These are phyloP conservation scores for Pleurotus eryngii DNA, from an alignment of 768 basidiomycete genomes.

Conservation along the genomic window DNA sequence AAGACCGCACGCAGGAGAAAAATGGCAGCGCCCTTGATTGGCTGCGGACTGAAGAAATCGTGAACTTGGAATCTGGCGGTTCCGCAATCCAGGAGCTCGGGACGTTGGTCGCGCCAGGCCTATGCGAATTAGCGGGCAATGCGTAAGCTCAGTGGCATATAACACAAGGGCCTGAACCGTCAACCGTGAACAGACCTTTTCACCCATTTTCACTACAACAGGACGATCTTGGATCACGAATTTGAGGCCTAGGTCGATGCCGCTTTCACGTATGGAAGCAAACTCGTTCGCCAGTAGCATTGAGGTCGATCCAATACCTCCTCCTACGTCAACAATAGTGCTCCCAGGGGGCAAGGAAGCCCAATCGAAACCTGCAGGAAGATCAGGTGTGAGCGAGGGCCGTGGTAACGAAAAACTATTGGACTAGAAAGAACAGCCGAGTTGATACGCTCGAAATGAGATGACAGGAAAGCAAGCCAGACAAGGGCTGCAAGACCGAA, in stretches of 20 bases:
- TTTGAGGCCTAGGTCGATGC: constrained; percentile 22
- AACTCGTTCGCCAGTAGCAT: constrained; percentile 36
- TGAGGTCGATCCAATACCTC: constrained; percentile 49
- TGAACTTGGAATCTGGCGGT: constrained; percentile 60
- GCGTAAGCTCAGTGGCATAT: neutral
- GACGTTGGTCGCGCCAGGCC: constrained; percentile 60
- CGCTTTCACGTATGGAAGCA: constrained; percentile 12
- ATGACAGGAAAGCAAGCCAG: neutral
- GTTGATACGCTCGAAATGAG: neutral
- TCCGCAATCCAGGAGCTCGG: constrained; percentile 52
- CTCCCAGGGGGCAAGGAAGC: constrained; percentile 39
- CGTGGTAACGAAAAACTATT: neutral
- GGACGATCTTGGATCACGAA: constrained; percentile 52
- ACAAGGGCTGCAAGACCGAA: neutral
- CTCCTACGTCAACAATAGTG: constrained; percentile 55
- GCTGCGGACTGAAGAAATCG: constrained; percentile 74
- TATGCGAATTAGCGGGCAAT: constrained; percentile 11
- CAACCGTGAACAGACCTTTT: constrained; percentile 15
- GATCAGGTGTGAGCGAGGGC: neutral
- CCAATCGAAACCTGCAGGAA: constrained; percentile 47
- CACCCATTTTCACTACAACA: constrained; percentile 45
- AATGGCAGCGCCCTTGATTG: constrained; percentile 48
- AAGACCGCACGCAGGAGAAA: constrained; percentile 70
- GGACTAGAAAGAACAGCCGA: neutral
- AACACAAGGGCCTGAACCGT: neutral